A percentile compares a stretch with the other conserved stretches of the same genome.
Conservation (phyloP, 73 alveolate genomes). For the Stentor coeruleus region DNA sequence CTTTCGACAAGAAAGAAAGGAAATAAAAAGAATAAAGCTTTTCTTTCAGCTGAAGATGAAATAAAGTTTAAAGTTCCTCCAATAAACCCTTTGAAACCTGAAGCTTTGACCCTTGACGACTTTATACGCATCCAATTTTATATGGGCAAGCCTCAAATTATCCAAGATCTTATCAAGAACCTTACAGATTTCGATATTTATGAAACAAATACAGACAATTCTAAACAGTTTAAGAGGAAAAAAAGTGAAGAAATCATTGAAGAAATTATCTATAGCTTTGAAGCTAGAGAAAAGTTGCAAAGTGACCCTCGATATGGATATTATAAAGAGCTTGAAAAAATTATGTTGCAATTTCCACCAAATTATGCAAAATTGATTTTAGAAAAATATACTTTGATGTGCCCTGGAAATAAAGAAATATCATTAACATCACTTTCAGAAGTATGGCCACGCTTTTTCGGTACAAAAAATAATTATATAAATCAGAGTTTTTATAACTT, state of each 20-base stretch:
- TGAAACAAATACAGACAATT: neutral
- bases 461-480: neutral
- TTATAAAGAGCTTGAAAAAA: constrained; percentile 11
- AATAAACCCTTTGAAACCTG: constrained; percentile 2
- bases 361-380: neutral
- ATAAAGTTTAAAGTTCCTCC: neutral
- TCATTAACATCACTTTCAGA: neutral
- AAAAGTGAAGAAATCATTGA: neutral
- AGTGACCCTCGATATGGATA: neutral
- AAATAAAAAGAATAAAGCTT: neutral
- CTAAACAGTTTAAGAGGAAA: neutral
- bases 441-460: neutral
- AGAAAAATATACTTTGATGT: neutral
- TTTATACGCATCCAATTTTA: neutral
- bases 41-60: neutral
- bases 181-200: neutral
- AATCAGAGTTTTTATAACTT: neutral
- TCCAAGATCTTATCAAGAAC: neutral
- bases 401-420: neutral
- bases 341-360: neutral
- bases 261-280: neutral
- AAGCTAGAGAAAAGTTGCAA: neutral
- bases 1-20: neutral
- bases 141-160: neutral
- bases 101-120: constrained; percentile 13